Evolutionary conservation across 2,329 filamentous ascomycete species (phyloP).

Genomic region (Pseudogymnoascus sp.): DNA sequence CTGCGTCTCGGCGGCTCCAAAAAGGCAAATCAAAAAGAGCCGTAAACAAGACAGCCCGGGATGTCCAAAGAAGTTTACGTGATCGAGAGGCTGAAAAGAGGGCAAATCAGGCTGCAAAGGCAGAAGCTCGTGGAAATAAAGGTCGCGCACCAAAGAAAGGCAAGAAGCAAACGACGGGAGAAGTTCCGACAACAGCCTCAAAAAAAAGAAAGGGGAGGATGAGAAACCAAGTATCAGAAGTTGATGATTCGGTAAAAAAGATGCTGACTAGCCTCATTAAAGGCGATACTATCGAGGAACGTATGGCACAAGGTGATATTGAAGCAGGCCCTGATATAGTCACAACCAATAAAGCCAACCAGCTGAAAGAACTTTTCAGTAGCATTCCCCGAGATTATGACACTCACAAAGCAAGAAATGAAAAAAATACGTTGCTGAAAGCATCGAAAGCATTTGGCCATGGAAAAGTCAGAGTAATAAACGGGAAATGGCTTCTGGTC

Average conservation of each 20-base stretch:
- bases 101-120: neutral
- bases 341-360: constrained; percentile 16
- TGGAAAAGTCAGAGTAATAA: constrained; percentile 26
- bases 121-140: neutral
- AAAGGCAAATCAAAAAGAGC: neutral
- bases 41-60: neutral
- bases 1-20: neutral
- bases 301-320: constrained; percentile 5
- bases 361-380: constrained; percentile 21
- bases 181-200: neutral
- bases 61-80: too few relatives aligned
- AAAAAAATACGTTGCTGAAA: constrained; percentile 30
- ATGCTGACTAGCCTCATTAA: constrained; percentile 18
- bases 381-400: constrained; percentile 20
- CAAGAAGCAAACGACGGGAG: neutral
- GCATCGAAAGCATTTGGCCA: constrained; percentile 36
- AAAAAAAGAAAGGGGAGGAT: neutral
- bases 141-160: neutral
- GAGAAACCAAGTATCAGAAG: neutral
- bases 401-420: constrained; percentile 16
- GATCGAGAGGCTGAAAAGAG: too few relatives aligned
- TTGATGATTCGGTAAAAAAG: constrained; percentile 16
- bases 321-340: constrained; percentile 17
- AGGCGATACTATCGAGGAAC: constrained; percentile 12
- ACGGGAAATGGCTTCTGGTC: constrained; percentile 35